Conservation (phyloP, 192 early-diverging fungal genomes). For the Backusella luteola region DNA sequence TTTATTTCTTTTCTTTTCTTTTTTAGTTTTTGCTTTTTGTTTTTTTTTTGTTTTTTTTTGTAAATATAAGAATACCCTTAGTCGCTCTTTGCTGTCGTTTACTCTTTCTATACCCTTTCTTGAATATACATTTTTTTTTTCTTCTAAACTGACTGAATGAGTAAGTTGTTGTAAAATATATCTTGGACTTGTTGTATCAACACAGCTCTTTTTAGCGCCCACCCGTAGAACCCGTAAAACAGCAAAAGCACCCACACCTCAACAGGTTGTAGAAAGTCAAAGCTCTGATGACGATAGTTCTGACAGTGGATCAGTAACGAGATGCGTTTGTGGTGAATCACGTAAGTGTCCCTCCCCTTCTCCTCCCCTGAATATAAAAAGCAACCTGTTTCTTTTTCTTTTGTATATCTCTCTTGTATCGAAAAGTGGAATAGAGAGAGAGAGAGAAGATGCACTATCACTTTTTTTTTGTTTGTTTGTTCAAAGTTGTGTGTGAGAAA, state of each 20-base stretch:
- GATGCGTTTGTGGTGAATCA: conserved; percentile 51
- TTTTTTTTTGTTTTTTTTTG: neutral
- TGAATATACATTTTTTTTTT: neutral
- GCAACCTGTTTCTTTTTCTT: conserved; percentile 8
- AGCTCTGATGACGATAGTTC: conserved; percentile 45
- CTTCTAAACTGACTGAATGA: neutral
- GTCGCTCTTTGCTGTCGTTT: neutral
- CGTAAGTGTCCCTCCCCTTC: conserved; percentile 34
- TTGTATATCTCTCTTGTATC: conserved; percentile 1
- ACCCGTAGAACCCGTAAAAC: conserved; percentile 9
- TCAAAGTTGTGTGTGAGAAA: neutral
- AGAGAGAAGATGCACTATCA: neutral
- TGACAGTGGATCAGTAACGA: conserved; percentile 47
- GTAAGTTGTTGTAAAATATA: neutral
- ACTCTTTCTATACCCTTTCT: neutral
- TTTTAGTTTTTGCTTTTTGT: neutral
- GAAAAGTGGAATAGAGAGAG: neutral
- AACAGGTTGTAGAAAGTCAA: conserved; percentile 10
- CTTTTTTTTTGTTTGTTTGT: neutral
- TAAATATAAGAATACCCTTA: neutral
- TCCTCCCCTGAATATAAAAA: neutral
- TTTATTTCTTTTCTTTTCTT: no score
- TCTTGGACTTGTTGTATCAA: neutral
- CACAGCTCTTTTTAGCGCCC: neutral
- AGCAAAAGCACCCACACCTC: neutral